These are phyloP conservation scores for Globisporangium okanoganense DNA, from an alignment of 352 stramenopile genomes.

Conservation along the genomic window DNA sequence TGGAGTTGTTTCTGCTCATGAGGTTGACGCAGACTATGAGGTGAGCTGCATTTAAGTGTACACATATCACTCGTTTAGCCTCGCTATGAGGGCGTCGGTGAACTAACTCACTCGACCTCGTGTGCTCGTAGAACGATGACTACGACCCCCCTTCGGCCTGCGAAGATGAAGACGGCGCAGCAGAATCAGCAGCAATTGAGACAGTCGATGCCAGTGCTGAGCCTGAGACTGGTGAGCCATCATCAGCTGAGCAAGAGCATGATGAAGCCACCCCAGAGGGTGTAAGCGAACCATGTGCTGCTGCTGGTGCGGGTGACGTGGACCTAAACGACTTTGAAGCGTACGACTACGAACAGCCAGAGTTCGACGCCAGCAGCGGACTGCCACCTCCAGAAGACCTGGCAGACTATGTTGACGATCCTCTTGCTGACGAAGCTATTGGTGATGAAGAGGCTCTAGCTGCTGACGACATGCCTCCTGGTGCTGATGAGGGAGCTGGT, in stretches of 20 bases:
- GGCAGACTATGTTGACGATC: slow-evolving; percentile 3
- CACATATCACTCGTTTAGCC: neutral
- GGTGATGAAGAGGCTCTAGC: neutral
- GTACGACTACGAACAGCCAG: slow-evolving; percentile 19
- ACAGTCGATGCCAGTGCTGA: neutral
- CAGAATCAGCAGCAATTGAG: neutral
- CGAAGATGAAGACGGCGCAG: neutral
- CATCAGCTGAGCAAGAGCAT: neutral
- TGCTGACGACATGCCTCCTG: neutral
- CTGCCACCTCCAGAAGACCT: slow-evolving; percentile 19
- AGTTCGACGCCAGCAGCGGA: slow-evolving; percentile 23
- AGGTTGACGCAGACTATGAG: neutral
- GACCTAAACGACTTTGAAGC: slow-evolving; percentile 19
- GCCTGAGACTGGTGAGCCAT: neutral
- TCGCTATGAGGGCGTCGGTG: neutral
- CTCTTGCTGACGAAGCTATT: neutral
- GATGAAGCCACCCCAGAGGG: neutral
- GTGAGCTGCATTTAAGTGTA: neutral
- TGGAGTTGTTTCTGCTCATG: neutral
- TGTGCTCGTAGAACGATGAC: neutral
- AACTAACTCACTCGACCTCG: neutral
- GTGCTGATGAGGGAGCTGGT: neutral
- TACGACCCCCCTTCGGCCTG: neutral
- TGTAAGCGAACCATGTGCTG: neutral
- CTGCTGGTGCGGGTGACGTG: neutral